Evolutionary conservation across 331 rosid species (phyloP).

Genomic region (Acacia pycnantha): DNA sequence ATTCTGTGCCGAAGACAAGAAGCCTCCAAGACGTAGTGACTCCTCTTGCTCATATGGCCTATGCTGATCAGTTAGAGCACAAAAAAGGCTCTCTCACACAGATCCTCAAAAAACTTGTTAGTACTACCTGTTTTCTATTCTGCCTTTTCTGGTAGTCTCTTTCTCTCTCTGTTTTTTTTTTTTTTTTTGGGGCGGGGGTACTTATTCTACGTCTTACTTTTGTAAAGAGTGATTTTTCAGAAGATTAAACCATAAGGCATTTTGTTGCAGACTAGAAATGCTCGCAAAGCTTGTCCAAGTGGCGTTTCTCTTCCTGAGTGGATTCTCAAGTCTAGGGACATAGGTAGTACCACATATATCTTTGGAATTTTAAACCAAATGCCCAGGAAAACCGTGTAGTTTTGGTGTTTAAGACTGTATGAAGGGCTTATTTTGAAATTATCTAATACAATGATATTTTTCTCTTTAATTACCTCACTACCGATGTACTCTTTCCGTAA

Average conservation of each 20-base stretch:
- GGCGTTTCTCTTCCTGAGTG: slow-evolving; percentile 86
- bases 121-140: slow-evolving; percentile 32
- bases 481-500: slow-evolving; percentile 1
- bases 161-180: not conserved
- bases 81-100: slow-evolving; percentile 69
- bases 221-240: not conserved
- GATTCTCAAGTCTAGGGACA: slow-evolving; percentile 80
- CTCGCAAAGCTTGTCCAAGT: slow-evolving; percentile 89
- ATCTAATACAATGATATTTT: not conserved
- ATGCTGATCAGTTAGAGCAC: slow-evolving; percentile 84
- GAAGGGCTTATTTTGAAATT: slow-evolving; percentile 16
- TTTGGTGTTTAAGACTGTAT: not conserved
- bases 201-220: slow-evolving; percentile 13
- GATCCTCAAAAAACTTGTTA: slow-evolving; percentile 81
- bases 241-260: slow-evolving; percentile 3
- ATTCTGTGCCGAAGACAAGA: slow-evolving; percentile 46
- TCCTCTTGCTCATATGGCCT: slow-evolving; percentile 85
- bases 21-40: slow-evolving; percentile 69
- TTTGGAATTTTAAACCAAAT: slow-evolving; percentile 5
- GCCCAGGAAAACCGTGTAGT: not conserved
- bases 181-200: too few relatives aligned
- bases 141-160: not conserved
- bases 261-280: slow-evolving; percentile 73
- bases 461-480: slow-evolving; percentile 8
- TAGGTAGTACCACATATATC: slow-evolving; percentile 49